Conservation (phyloP, 2,329 filamentous ascomycete species). For the Eutypella sp. region DNA sequence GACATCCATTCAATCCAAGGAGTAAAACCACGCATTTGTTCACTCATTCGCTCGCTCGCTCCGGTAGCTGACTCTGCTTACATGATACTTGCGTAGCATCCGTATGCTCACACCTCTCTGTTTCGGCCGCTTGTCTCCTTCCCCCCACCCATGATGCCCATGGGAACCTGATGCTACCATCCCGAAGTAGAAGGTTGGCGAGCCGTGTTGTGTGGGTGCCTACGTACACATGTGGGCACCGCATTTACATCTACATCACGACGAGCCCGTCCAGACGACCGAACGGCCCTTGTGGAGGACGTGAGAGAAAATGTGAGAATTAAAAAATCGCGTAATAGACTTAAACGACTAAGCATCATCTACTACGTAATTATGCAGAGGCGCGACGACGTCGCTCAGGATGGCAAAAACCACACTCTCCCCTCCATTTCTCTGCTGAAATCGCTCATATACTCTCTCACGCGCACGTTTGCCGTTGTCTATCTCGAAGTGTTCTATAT, state of each 20-base stretch:
- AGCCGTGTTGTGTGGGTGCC: background rate
- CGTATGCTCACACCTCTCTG: background rate
- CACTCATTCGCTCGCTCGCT: background rate
- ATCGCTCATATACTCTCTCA: too few relatives aligned
- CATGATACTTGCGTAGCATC: background rate
- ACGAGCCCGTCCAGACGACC: too few relatives aligned
- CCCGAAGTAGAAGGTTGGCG: background rate
- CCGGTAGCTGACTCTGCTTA: background rate
- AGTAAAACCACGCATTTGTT: background rate
- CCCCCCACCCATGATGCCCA: background rate
- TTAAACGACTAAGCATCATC: too few relatives aligned
- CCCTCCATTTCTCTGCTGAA: too few relatives aligned
- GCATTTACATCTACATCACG: too few relatives aligned
- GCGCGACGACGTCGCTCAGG: too few relatives aligned
- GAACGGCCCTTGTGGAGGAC: background rate
- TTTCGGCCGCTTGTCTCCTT: background rate
- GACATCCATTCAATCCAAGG: background rate
- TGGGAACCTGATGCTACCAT: background rate
- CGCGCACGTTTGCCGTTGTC: too few relatives aligned
- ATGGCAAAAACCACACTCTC: too few relatives aligned
- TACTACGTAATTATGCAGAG: too few relatives aligned
- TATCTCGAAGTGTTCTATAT: constrained; percentile 19
- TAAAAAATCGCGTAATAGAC: too few relatives aligned
- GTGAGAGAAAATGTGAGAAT: too few relatives aligned
- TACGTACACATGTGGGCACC: too few relatives aligned